Conservation (phyloP, 257 asterid genomes). For the Voacanga thouarsii region DNA sequence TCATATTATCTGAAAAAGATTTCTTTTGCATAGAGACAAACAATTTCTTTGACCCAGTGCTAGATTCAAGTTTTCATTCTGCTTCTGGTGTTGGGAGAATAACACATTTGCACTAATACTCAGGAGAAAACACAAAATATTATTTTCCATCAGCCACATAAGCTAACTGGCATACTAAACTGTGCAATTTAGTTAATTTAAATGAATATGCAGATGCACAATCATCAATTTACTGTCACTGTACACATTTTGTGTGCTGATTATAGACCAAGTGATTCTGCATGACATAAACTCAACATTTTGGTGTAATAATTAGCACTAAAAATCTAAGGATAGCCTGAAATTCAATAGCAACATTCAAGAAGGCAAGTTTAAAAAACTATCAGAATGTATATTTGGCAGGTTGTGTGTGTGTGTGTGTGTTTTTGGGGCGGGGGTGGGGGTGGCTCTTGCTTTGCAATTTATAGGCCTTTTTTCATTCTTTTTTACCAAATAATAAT, state of each 20-base stretch:
- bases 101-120: not conserved
- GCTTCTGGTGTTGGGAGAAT: not conserved
- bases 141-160: not conserved
- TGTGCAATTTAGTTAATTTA: not conserved
- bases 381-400: not conserved
- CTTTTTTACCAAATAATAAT: not conserved
- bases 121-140: not conserved
- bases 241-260: not conserved
- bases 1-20: not conserved
- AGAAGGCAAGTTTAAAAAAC: not conserved
- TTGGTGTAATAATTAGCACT: not conserved
- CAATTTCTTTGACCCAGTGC: not conserved
- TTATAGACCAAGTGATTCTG: not conserved
- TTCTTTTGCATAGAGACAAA: not conserved
- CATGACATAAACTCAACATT: not conserved
- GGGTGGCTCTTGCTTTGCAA: not conserved
- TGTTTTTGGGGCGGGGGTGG: too few species aligned
- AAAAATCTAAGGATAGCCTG: not conserved
- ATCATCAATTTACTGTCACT: not conserved
- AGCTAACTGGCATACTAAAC: not conserved
- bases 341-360: not conserved
- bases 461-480: not conserved
- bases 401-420: too few species aligned
- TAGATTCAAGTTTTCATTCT: not conserved
- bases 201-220: not conserved